Evolutionary conservation across 129 eudicot species (phyloP), one percentile per base, ranked within the genome.

Genomic region (Escallonia rubra): DNA sequence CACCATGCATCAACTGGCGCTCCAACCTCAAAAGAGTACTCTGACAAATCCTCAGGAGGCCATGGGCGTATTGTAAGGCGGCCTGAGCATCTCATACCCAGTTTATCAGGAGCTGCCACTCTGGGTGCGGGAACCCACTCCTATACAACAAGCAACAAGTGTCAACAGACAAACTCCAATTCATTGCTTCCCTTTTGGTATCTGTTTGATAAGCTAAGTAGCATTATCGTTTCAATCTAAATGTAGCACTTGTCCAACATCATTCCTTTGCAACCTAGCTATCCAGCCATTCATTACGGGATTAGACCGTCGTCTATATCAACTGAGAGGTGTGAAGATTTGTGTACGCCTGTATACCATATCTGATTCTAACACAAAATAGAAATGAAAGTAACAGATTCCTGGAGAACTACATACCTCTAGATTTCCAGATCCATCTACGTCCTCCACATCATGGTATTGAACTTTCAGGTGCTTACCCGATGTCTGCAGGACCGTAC

Each of bases 1-100:
- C 82, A 74, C 96, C 91, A 84, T 64, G 79, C 86, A 72, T 85
- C 96, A 67, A 88, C 88, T 48, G 90, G 66, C 14, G 63, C 72
- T 7, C 96, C 96, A 49, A 88, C 68, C 56, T 73, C 83, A 70
- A 79, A 66, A 46, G 47, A 69, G 41, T 15, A 7, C 50, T 71
- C 43, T 5, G 71, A 66, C 43, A 73, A 57, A 50, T 81, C 76
- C 60, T 38, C 8, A n/a, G 69, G 72, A 41, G 83, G 85, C 67
- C 80, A 70, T 34, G 95, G 96, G 51, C 96, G 84, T 12, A 85
- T 40, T 1, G 79, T 77, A 50, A 59, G 76, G 39, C 91, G 87
- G 38, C 88, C 86, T 40, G 62, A 53, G 54, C 65, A 69, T 77
- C 90, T 83, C 75, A 80, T 64, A 42, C 74, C 76, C 57, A 81